These are phyloP conservation scores for Pseudocercospora fijiensis DNA, from an alignment of 2,329 filamentous ascomycete genomes.

Conservation along the genomic window DNA sequence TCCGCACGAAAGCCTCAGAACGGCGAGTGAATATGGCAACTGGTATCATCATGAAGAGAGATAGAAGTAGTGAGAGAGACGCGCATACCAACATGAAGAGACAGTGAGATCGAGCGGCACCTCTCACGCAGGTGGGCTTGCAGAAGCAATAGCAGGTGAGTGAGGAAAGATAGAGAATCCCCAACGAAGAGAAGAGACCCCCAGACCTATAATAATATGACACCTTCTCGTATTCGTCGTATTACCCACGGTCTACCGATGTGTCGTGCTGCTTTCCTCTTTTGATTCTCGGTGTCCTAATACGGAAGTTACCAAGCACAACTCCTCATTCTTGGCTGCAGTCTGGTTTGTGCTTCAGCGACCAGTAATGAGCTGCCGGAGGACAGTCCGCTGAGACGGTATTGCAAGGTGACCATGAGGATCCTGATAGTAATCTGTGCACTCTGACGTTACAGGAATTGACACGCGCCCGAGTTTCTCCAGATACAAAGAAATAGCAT, in stretches of 20 bases:
- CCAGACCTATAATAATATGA: neutral
- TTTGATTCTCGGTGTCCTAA: constrained; percentile 1
- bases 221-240: neutral
- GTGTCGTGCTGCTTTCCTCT: neutral
- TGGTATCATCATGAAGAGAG: neutral
- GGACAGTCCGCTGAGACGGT: neutral
- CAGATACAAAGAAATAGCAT: neutral
- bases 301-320: neutral
- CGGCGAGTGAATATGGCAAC: constrained; percentile 1
- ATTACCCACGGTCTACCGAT: neutral
- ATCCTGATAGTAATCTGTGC: neutral
- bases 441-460: neutral
- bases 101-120: neutral
- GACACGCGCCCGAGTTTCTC: neutral
- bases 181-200: neutral
- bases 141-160: neutral
- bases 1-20: constrained; percentile 6
- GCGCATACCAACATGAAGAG: neutral
- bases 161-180: neutral
- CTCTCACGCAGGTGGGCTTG: neutral
- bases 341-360: neutral
- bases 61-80: neutral
- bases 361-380: neutral
- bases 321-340: constrained; percentile 3
- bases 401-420: neutral